Conservation (phyloP, 768 basidiomycete species). For the Tephrocybe sp. region DNA sequence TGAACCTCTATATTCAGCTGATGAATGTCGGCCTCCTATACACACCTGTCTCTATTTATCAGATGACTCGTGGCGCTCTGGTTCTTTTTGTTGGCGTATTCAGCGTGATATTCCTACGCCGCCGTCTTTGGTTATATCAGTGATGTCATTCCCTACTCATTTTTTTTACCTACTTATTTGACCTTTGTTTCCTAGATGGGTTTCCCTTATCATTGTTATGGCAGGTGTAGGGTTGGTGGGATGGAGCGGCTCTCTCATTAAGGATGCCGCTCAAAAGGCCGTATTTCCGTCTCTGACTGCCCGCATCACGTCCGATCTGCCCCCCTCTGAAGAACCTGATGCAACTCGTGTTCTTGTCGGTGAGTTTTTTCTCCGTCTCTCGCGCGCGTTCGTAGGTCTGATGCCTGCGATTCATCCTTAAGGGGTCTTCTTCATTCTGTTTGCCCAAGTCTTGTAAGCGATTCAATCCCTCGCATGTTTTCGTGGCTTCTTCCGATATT, state of each 20-base stretch:
- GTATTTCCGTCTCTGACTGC: constrained; percentile 27
- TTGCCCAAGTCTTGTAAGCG: constrained; percentile 91
- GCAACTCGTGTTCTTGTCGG: constrained; percentile 74
- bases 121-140: constrained; percentile 88
- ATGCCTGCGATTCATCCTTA: constrained; percentile 13
- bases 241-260: constrained; percentile 83
- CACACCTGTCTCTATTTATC: constrained; percentile 96
- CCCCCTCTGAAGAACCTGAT: constrained; percentile 49
- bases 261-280: constrained; percentile 60
- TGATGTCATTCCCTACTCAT: constrained; percentile 24
- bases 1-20: constrained; percentile 36
- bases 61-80: constrained; percentile 92
- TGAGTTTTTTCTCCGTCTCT: constrained; percentile 29
- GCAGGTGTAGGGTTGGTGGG: constrained; percentile 82
- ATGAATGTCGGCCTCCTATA: constrained; percentile 97
- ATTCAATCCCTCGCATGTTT: constrained; percentile 13
- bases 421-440: constrained; percentile 90
- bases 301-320: constrained; percentile 28
- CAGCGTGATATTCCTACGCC: constrained; percentile 86
- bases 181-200: constrained; percentile 58
- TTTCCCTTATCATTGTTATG: constrained; percentile 88
- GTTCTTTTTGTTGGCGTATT: constrained; percentile 92
- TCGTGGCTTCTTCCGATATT: constrained; percentile 19
- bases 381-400: constrained; percentile 15
- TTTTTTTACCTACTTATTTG: not conserved